phyloP scores from a whole-genome alignment of 768 basidiomycete genomes.

The Mycena haematopus region DNA sequence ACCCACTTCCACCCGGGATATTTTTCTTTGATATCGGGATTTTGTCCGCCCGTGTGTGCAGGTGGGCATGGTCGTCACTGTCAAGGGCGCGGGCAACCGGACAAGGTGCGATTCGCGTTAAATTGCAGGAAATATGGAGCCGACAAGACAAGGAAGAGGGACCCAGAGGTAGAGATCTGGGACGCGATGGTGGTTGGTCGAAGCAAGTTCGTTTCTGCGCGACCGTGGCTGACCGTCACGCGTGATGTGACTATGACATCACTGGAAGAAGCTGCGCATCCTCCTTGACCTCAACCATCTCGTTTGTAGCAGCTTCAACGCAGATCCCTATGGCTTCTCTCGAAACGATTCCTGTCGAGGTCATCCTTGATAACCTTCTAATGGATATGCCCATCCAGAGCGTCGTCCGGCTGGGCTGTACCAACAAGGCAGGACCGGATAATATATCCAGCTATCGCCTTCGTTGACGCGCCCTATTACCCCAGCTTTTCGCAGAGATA shows the following conservation, averaged over 20 bases:
- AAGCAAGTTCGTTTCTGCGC: no score
- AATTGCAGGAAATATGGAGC: no score
- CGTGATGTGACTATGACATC: neutral
- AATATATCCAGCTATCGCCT: neutral
- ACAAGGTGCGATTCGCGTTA: neutral
- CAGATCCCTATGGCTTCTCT: constrained; percentile 46
- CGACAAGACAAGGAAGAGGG: no score
- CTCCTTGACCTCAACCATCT: neutral
- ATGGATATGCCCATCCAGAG: constrained; percentile 60
- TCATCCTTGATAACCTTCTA: constrained; percentile 78
- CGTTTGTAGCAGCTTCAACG: neutral
- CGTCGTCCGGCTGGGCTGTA: constrained; percentile 63
- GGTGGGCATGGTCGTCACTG: neutral
- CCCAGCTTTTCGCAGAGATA: constrained; percentile 60
- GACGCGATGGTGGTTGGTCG: no score
- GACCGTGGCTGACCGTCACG: neutral
- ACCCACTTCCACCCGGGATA: no score
- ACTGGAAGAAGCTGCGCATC: neutral
- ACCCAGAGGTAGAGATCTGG: no score
- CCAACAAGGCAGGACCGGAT: constrained; percentile 56
- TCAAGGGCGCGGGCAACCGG: neutral
- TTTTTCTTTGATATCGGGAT: constrained; percentile 1
- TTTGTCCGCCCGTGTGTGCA: neutral
- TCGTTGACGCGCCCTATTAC: neutral
- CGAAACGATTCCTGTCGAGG: constrained; percentile 71